Base-by-base conservation (phyloP, 352 stramenopile genomes). In the Globisporangium parvum region DNA sequence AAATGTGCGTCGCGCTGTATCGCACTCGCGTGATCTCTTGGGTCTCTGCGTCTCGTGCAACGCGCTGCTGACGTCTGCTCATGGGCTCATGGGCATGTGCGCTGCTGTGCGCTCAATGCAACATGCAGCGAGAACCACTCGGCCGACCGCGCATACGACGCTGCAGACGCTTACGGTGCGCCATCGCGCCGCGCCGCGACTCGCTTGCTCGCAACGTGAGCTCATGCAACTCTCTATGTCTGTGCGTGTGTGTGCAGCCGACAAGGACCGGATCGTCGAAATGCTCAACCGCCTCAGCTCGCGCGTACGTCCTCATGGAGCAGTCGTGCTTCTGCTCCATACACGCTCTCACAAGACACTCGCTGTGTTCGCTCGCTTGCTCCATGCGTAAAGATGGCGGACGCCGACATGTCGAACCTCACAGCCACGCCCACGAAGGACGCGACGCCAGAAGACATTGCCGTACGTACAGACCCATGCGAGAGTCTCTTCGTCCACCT, bases 261-360 rank as follows among this genome's bases (percentile, higher is more conserved):
- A 94, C 56, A 94, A 94, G 57, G 85, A 94, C 47, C 80, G 80
- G 31, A 89, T 91, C 45, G 68, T 94, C 12, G 85, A 94, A 60
- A 90, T 94, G 80, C 84, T 94, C 62, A 94, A 94, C 53, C 80
- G 85, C 14, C 65, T 94, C 45, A 93, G 80, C 66, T 88, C 81
- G 14, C 80, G 82, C 51, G 84, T 93, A 55, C 46, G 70, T 60
- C 1, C 11, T 56, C 24, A 18, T 23, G 20, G 8, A 31, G 26
- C 26, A 31, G 3, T 31, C 26, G n/a, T 31, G 21, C 23, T 9
- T n/a, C n/a, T 47, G 41, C 41, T 5, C n/a, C 24, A 31, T 2
- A 17, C 3, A 6, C 11, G 10, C 17, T 26, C 6, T n/a, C 17
- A n/a, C 17, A 44, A 6, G 6, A n/a, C 39, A 6, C 44, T 37